Conservation (phyloP, 2,329 filamentous ascomycete species). For the Trichoderma endophyticum region DNA sequence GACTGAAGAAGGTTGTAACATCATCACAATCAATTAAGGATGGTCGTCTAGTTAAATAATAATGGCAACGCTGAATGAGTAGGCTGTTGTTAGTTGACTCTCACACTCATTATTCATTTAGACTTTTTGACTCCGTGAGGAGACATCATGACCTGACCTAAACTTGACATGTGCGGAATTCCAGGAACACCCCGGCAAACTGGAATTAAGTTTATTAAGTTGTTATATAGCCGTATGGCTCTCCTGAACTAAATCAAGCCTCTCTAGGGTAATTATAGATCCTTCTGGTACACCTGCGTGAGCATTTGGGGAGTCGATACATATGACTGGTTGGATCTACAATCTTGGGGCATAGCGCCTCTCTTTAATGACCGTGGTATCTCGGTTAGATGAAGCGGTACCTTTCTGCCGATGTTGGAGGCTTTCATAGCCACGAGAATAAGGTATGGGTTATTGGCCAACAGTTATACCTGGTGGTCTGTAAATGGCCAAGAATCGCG, state of each 20-base stretch:
- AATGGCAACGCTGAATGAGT: background rate
- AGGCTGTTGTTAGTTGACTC: background rate
- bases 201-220: background rate
- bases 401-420: background rate
- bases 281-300: background rate
- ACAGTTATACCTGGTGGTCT: background rate
- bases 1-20: background rate
- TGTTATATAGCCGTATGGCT: background rate
- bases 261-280: background rate
- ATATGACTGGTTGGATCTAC: background rate
- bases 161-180: background rate
- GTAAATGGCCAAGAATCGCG: background rate
- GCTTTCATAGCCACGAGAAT: background rate
- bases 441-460: background rate
- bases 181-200: background rate
- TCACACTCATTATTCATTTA: background rate
- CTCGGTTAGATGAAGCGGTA: background rate
- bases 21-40: background rate
- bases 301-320: background rate
- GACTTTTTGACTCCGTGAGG: background rate
- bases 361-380: background rate
- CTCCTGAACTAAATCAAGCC: background rate
- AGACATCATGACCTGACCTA: background rate
- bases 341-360: background rate
- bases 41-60: background rate